phyloP scores from a whole-genome alignment of 2,329 filamentous ascomycete genomes.

The Nothophaeocryptopus gaeumannii region DNA sequence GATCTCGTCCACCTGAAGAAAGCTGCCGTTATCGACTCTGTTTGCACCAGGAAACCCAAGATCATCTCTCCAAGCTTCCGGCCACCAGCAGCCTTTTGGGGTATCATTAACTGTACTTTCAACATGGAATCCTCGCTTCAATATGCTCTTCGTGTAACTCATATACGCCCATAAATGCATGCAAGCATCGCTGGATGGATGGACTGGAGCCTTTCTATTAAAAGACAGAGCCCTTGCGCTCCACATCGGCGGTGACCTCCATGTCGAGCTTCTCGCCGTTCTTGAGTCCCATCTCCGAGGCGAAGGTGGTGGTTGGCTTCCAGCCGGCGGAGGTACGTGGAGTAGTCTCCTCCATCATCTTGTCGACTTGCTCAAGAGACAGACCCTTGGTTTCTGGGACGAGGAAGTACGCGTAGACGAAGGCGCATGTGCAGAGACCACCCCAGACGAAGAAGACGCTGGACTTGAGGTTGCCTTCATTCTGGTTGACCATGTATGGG shows the following conservation, averaged over 20 bases:
- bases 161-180: slow-evolving; percentile 11
- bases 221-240: slow-evolving; percentile 37
- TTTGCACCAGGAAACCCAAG: no score
- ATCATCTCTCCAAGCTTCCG: no score
- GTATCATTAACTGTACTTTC: no score
- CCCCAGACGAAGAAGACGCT: slow-evolving; percentile 47
- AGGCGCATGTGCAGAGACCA: slow-evolving; percentile 54
- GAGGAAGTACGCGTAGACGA: slow-evolving; percentile 41
- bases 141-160: no score
- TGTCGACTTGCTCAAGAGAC: slow-evolving; percentile 79
- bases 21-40: no score
- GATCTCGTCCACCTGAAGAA: no score
- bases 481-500: slow-evolving; percentile 63
- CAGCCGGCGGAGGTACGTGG: slow-evolving; percentile 74
- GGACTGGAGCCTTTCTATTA: slow-evolving; percentile 24
- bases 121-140: no score
- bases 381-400: slow-evolving; percentile 86
- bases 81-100: no score
- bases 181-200: slow-evolving; percentile 3
- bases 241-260: slow-evolving; percentile 31
- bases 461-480: slow-evolving; percentile 52
- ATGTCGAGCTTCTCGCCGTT: slow-evolving; percentile 32
- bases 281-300: slow-evolving; percentile 34
- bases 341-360: slow-evolving; percentile 84
- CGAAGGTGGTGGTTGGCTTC: slow-evolving; percentile 36